A percentile compares a stretch with the other conserved stretches of the same genome.
Evolutionary conservation across 805 yeast species (phyloP).

Genomic region (Saccharomyces kudriavzevii): DNA sequence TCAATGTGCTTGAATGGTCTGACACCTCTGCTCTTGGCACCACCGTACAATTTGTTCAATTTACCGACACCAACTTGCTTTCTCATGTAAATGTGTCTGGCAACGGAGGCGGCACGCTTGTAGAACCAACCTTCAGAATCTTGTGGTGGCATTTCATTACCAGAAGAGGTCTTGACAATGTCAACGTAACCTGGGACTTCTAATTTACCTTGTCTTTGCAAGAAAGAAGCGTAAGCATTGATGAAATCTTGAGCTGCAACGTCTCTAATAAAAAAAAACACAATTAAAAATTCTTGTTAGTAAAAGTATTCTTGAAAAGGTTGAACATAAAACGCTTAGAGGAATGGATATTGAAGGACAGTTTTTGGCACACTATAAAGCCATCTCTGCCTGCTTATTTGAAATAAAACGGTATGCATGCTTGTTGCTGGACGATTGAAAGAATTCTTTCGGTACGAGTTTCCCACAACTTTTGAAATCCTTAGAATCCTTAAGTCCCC

Average conservation of each 20-base stretch:
- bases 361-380: not conserved
- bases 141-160: slow-evolving; percentile 99
- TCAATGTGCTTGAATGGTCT: slow-evolving; percentile 98
- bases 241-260: slow-evolving; percentile 99
- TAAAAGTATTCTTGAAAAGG: slow-evolving; percentile 9
- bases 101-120: slow-evolving; percentile 99
- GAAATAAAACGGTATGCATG: too few species aligned
- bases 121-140: slow-evolving; percentile 99
- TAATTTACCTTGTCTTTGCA: slow-evolving; percentile 99
- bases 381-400: not conserved
- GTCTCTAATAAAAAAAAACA: slow-evolving; percentile 59
- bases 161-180: slow-evolving; percentile 97
- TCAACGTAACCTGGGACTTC: slow-evolving; percentile 99
- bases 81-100: slow-evolving; percentile 99
- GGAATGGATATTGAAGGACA: not conserved
- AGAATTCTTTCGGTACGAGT: too few species aligned
- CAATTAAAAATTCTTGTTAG: slow-evolving; percentile 27
- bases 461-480: too few species aligned
- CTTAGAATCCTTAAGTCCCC: too few species aligned
- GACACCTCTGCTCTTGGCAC: slow-evolving; percentile 97
- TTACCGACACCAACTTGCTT: slow-evolving; percentile 99
- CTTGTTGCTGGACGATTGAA: too few species aligned
- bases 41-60: slow-evolving; percentile 98
- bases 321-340: not conserved
- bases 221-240: slow-evolving; percentile 98